Conservation (phyloP, 306 rosid genomes). For the Dalbergia cultrata region DNA sequence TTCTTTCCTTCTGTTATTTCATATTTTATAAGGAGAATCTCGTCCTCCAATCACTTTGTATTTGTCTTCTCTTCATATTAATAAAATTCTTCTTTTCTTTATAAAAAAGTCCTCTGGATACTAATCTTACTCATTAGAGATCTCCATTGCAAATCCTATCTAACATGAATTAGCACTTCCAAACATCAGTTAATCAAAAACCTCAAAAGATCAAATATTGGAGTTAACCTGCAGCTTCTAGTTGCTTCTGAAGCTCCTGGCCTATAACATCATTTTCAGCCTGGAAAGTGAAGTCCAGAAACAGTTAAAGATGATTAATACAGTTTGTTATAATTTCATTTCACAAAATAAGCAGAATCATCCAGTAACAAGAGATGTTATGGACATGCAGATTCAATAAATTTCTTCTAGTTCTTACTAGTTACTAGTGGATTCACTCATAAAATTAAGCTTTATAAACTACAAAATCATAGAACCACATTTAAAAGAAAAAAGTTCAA, state of each 20-base stretch:
- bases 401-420: not conserved
- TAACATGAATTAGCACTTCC: not conserved
- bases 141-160: slow-evolving; percentile 4
- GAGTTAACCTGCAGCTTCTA: slow-evolving; percentile 89
- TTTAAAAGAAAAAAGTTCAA: not conserved
- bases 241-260: slow-evolving; percentile 88
- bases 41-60: too few relatives aligned
- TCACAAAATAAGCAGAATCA: not conserved
- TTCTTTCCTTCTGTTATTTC: too few relatives aligned
- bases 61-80: too few relatives aligned
- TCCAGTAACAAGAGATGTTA: not conserved
- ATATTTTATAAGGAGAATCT: too few relatives aligned
- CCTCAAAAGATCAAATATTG: not conserved
- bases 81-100: too few relatives aligned
- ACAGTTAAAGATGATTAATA: slow-evolving; percentile 13
- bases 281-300: slow-evolving; percentile 51
- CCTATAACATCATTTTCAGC: slow-evolving; percentile 87
- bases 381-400: not conserved
- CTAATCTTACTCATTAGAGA: not conserved
- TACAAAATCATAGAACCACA: not conserved
- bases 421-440: not conserved
- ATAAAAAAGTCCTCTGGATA: too few relatives aligned
- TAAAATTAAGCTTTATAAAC: not conserved
- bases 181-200: slow-evolving; percentile 29
- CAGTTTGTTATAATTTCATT: not conserved